Percentiles rank a stretch among this genome's conserved stretches.
These are phyloP conservation scores for Clarireedia sp. DNA, from an alignment of 2,329 filamentous ascomycete genomes.

Conservation along the genomic window DNA sequence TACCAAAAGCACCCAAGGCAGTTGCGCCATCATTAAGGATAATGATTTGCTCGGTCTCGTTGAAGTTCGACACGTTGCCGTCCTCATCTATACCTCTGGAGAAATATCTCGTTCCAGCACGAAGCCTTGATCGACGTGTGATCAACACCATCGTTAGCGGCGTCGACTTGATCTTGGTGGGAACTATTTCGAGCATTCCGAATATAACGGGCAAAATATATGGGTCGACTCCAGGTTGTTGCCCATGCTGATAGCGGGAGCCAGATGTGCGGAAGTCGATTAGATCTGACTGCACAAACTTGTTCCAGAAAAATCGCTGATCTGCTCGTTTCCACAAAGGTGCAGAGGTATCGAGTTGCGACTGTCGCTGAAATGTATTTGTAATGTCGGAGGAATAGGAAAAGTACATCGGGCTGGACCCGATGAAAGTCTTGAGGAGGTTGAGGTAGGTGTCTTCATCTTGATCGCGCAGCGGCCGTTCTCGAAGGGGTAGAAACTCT, in stretches of 20 bases:
- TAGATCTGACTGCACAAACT: conserved; percentile 81
- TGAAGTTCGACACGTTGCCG: conserved; percentile 96
- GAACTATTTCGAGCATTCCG: conserved; percentile 87
- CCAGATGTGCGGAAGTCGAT: conserved; percentile 73
- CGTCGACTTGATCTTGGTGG: conserved; percentile 77
- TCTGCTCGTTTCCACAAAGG: conserved; percentile 90
- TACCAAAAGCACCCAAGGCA: conserved; percentile 72
- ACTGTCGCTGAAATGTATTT: conserved; percentile 92
- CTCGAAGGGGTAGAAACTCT: conserved; percentile 88
- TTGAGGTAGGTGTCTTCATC: conserved; percentile 89
- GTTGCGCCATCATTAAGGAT: conserved; percentile 76
- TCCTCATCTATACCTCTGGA: conserved; percentile 89
- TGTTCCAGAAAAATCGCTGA: conserved; percentile 98
- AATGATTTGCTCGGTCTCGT: conserved; percentile 91
- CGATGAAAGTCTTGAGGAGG: conserved; percentile 74
- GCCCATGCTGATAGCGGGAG: conserved; percentile 54
- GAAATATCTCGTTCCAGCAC: conserved; percentile 89
- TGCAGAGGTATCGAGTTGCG: conserved; percentile 59
- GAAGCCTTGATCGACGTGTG: conserved; percentile 78
- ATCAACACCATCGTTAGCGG: conserved; percentile 81
- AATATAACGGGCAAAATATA: conserved; percentile 95
- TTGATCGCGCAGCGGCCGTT: conserved; percentile 80
- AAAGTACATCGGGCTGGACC: conserved; percentile 88
- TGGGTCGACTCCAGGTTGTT: conserved; percentile 73
- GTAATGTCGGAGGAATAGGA: conserved; percentile 96